A percentile compares a stretch with the other conserved stretches of the same genome.
Evolutionary conservation across 2,329 filamentous ascomycete genomes (phyloP).

Genomic region (Sclerotinia sclerotiorum): DNA sequence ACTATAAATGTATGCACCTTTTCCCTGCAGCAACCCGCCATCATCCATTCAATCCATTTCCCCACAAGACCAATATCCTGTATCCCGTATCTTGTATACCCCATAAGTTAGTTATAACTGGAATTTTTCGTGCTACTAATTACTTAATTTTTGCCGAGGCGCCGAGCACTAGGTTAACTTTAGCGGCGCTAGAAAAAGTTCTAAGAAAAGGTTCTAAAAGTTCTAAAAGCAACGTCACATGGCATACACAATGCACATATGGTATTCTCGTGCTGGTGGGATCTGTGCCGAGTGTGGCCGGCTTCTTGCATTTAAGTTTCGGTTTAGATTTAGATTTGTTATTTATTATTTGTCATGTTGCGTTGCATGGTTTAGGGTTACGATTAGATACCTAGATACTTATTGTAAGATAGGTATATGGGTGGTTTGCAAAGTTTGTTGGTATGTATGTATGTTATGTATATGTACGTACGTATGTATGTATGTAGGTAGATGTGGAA

Average conservation of each 20-base stretch:
- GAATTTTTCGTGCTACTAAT: neutral
- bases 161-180: neutral
- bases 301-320: neutral
- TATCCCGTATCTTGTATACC: too few species aligned
- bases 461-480: neutral
- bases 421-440: neutral
- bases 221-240: conserved; percentile 11
- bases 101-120: neutral
- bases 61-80: conserved; percentile 7
- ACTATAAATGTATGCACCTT: neutral
- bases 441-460: neutral
- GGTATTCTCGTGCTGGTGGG: conserved; percentile 15
- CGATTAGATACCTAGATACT: too few species aligned
- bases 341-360: neutral
- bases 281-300: neutral
- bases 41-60: neutral
- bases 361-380: neutral
- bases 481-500: neutral
- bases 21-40: conserved; percentile 13
- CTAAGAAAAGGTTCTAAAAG: too few species aligned
- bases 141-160: neutral
- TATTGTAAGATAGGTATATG: too few species aligned
- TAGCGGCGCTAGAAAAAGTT: too few species aligned
- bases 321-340: neutral
- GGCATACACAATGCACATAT: neutral